Evolutionary conservation across 179 eudicot genomes (phyloP).

Genomic region (Nepenthes alata): DNA sequence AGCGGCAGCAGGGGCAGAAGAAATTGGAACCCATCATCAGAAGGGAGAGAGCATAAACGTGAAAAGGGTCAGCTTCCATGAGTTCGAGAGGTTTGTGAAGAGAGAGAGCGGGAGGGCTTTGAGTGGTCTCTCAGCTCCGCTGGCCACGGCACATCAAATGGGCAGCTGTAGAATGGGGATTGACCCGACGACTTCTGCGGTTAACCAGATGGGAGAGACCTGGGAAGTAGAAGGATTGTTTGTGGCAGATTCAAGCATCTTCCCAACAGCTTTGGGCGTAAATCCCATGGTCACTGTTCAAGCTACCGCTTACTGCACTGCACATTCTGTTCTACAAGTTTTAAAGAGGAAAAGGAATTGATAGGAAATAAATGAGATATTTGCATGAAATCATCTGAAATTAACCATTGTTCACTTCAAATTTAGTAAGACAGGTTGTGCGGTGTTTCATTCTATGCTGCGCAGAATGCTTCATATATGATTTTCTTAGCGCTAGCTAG

Average conservation of each 20-base stretch:
- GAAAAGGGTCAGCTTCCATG: constrained; percentile 22
- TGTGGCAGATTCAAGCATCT: constrained; percentile 62
- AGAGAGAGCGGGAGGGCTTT: constrained; percentile 34
- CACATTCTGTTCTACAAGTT: constrained; percentile 37
- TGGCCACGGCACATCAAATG: constrained; percentile 69
- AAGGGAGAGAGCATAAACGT: constrained; percentile 28
- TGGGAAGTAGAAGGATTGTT: constrained; percentile 69
- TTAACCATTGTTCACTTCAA: no score
- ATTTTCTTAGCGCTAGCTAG: no score
- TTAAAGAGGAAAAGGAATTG: constrained; percentile 25
- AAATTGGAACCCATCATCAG: constrained; percentile 48
- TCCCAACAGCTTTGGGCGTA: constrained; percentile 68
- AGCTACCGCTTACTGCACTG: constrained; percentile 58
- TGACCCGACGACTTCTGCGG: constrained; percentile 30
- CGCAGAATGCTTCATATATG: no score
- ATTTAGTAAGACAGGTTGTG: no score
- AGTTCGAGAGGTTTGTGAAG: constrained; percentile 51
- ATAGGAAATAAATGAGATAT: background rate
- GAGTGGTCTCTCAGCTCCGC: constrained; percentile 15
- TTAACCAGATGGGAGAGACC: constrained; percentile 44
- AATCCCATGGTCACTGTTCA: constrained; percentile 73
- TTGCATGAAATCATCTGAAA: background rate
- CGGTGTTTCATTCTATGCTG: no score
- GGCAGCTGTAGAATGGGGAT: constrained; percentile 65
- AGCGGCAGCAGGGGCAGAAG: constrained; percentile 64